These are phyloP conservation scores for Podospora appendiculata DNA, from an alignment of 495 filamentous ascomycete species.

Conservation along the genomic window DNA sequence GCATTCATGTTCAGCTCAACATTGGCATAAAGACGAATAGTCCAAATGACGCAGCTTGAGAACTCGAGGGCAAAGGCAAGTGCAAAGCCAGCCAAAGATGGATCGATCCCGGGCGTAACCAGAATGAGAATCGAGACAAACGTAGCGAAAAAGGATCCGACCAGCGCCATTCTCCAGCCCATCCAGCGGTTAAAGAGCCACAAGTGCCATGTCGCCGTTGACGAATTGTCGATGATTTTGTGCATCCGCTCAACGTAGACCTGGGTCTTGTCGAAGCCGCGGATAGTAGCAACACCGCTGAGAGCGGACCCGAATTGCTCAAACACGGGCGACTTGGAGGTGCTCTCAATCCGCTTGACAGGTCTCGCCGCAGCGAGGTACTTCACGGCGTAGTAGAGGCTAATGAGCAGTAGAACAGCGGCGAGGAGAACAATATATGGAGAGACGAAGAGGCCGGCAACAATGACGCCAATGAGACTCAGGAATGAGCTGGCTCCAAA, in stretches of 20 bases:
- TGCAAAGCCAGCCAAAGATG: constrained; percentile 75
- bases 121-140: constrained; percentile 60
- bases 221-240: constrained; percentile 55
- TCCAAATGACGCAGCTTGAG: constrained; percentile 46
- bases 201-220: constrained; percentile 54
- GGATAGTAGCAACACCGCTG: constrained; percentile 65
- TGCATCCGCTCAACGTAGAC: constrained; percentile 62
- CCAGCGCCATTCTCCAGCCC: constrained; percentile 58
- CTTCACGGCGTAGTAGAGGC: constrained; percentile 45
- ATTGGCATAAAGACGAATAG: constrained; percentile 53
- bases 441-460: constrained; percentile 56
- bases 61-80: constrained; percentile 52
- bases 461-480: constrained; percentile 49
- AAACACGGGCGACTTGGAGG: constrained; percentile 66
- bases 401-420: constrained; percentile 44
- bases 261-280: constrained; percentile 58
- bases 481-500: constrained; percentile 46
- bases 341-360: constrained; percentile 67
- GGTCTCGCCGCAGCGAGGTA: constrained; percentile 69
- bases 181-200: constrained; percentile 73
- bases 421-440: constrained; percentile 54
- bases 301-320: constrained; percentile 67
- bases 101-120: constrained; percentile 54
- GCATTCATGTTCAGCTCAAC: constrained; percentile 80
- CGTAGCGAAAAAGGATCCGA: constrained; percentile 63